phyloP scores from a whole-genome alignment of 805 yeast genomes.

The Sporopachydermia lactativora region DNA sequence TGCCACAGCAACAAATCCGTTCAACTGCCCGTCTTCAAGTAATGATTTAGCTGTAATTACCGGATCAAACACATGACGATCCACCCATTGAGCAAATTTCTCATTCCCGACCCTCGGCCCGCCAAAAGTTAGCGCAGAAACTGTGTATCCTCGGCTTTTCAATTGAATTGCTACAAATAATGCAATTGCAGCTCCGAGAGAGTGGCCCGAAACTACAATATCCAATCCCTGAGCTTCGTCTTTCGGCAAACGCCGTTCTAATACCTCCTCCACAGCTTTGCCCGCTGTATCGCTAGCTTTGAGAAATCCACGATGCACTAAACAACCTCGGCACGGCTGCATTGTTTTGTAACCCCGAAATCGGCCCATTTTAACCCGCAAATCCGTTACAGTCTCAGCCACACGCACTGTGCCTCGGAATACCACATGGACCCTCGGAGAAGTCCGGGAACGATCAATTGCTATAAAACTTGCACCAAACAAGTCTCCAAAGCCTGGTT shows the following conservation, averaged over 20 bases:
- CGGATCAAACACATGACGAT: conserved; percentile 15
- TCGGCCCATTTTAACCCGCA: conserved; percentile 19
- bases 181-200: conserved; percentile 65
- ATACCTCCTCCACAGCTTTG: too few species aligned
- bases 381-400: conserved; percentile 50
- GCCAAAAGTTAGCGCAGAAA: conserved; percentile 45
- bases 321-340: conserved; percentile 33
- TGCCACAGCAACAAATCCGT: background rate
- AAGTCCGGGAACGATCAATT: background rate
- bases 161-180: conserved; percentile 49
- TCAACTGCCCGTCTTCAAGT: background rate
- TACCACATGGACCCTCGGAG: conserved; percentile 19
- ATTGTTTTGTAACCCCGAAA: conserved; percentile 6
- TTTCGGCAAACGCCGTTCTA: too few species aligned
- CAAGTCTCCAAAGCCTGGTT: background rate
- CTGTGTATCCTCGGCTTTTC: conserved; percentile 34
- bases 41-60: background rate
- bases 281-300: too few species aligned
- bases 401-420: conserved; percentile 53
- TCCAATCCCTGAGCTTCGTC: conserved; percentile 32
- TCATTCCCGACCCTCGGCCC: conserved; percentile 52
- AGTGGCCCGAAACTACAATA: conserved; percentile 54
- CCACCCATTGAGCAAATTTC: conserved; percentile 35
- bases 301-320: conserved; percentile 53
- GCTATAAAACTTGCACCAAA: background rate